These are phyloP conservation scores for Quercus bicolor DNA, from an alignment of 306 rosid species.

Conservation along the genomic window DNA sequence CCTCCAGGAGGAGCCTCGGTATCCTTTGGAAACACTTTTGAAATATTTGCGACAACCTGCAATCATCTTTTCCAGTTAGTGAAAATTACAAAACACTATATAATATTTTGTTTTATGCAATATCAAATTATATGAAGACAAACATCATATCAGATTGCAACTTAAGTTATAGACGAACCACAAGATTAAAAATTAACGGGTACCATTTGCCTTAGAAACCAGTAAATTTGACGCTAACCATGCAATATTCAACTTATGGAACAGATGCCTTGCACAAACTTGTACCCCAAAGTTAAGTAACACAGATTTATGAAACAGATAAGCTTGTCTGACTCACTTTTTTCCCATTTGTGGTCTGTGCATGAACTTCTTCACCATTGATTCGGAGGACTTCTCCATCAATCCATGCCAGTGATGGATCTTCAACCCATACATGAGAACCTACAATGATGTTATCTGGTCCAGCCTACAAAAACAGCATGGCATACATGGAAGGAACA, in stretches of 20 bases:
- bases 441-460: slow-evolving; percentile 96
- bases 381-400: slow-evolving; percentile 89
- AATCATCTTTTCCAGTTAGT: slow-evolving; percentile 31
- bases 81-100: slow-evolving; percentile 13
- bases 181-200: neutral
- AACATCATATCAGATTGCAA: slow-evolving; percentile 9
- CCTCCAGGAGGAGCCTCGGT: slow-evolving; percentile 98
- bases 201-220: neutral
- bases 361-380: slow-evolving; percentile 77
- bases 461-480: slow-evolving; percentile 65
- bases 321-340: slow-evolving; percentile 52
- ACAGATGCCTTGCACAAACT: neutral
- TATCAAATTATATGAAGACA: slow-evolving; percentile 1
- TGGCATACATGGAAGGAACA: slow-evolving; percentile 17
- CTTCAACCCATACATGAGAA: slow-evolving; percentile 99
- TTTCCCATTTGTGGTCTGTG: slow-evolving; percentile 60
- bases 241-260: neutral
- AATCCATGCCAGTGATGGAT: slow-evolving; percentile 83
- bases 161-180: neutral
- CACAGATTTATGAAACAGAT: neutral
- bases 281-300: neutral
- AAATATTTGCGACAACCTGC: slow-evolving; percentile 73
- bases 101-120: neutral
- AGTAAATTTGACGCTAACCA: slow-evolving; percentile 3
- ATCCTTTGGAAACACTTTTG: slow-evolving; percentile 94